Conservation (phyloP, 306 rosid genomes). For the Lathyrus tuberosus region DNA sequence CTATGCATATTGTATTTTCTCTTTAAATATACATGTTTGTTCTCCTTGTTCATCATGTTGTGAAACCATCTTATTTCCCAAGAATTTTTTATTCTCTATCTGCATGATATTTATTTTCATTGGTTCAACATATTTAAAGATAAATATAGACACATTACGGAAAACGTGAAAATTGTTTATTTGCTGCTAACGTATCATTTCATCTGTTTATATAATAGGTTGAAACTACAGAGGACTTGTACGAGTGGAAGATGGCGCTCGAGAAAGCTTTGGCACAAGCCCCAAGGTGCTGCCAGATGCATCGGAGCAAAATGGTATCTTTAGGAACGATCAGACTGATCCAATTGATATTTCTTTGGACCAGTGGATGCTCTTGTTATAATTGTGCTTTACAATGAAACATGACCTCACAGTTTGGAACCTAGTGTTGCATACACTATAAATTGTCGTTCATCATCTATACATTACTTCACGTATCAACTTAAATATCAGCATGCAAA, state of each 20-base stretch:
- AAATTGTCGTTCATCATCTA: constrained; percentile 28
- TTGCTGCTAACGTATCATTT: constrained; percentile 39
- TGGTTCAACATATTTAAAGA: too few relatives aligned
- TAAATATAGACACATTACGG: too few relatives aligned
- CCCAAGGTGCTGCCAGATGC: constrained; percentile 60
- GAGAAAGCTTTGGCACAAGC: constrained; percentile 89
- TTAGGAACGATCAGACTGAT: constrained; percentile 66
- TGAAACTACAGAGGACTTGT: constrained; percentile 83
- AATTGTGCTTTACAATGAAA: constrained; percentile 45
- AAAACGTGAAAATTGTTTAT: too few relatives aligned
- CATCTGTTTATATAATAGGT: constrained; percentile 61
- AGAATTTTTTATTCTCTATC: too few relatives aligned
- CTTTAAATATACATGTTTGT: too few relatives aligned
- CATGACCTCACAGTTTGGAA: constrained; percentile 42
- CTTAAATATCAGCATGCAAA: constrained; percentile 27
- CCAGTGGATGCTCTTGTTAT: constrained; percentile 64
- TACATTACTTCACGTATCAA: constrained; percentile 9
- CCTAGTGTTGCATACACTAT: constrained; percentile 24
- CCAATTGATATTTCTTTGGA: constrained; percentile 67
- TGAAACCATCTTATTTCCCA: too few relatives aligned
- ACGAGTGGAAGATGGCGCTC: constrained; percentile 94
- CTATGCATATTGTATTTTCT: too few relatives aligned
- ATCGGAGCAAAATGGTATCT: constrained; percentile 73
- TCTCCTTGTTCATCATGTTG: too few relatives aligned
- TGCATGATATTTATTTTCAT: too few relatives aligned